Base-by-base conservation (phyloP, 805 yeast genomes). In the Wickerhamomyces bisporus region DNA sequence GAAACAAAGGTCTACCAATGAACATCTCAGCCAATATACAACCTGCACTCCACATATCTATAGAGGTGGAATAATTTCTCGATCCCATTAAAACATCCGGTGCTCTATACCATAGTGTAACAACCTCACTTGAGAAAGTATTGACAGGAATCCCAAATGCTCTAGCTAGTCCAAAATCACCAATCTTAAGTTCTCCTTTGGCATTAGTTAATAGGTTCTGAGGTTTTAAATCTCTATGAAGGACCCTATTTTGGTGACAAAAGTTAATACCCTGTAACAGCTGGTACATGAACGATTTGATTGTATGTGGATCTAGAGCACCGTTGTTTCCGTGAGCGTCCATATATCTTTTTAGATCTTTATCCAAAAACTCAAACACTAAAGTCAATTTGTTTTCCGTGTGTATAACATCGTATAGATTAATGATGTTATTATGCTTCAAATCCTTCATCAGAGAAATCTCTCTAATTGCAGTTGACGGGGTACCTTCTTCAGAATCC, bases 21-120 rank as follows among this genome's bases (percentile, higher is more conserved):
- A 93, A 83, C 98, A 93, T 91, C 58, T 93, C 98, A 3, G 97
- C 98, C 60, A 93, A 75, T 38, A 93, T 93, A 64, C 98, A 93
- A 13, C 98, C 98, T 13, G 96, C 94, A 14, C 96, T 87, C 98
- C 98, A 93, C 66, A 93, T 86, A 59, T 93, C 98, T 43, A 93
- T 94, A 8, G 96, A 89, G 0, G 98, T 93, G 32, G 96, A 85
- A 63, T 93, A 93, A 40, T 94, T 91, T 51, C 96, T 78, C 3
- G 96, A 87, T 3, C 98, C 98, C 55, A 93, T 71, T 36, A 93
- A 68, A 23, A 93, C 98, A 58, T 91, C 98, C 0, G 98, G 98
- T 0, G 98, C 96, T 47, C 98, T 76, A 63, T 91, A 91, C 98
- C 98, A 93, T 46, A 93, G 68, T 0, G 98, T 93, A 32, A 93